These are phyloP conservation scores for Cucurbita argyrosperma DNA, from an alignment of 306 rosid species.

Conservation along the genomic window DNA sequence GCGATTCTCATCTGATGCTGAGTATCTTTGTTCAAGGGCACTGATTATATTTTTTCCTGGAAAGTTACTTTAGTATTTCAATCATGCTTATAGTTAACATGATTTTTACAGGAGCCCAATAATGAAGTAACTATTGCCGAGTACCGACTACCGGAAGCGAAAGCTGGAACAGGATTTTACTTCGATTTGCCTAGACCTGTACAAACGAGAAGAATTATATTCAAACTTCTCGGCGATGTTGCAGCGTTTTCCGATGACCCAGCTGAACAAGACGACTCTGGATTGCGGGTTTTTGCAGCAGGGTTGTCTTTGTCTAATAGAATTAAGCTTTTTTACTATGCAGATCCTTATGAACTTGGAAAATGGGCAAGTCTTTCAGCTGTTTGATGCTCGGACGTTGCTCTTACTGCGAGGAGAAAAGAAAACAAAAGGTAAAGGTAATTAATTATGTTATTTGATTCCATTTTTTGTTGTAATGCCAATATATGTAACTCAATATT, in stretches of 20 bases:
- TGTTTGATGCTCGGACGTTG: conserved; percentile 21
- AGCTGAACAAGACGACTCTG: conserved; percentile 63
- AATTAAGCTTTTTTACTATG: conserved; percentile 62
- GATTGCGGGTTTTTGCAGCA: conserved; percentile 35
- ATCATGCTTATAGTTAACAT: not conserved
- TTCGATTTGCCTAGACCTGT: conserved; percentile 65
- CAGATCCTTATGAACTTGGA: conserved; percentile 80
- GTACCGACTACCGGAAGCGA: conserved; percentile 86
- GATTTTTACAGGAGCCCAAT: conserved; percentile 42
- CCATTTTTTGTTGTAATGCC: conserved; percentile 8
- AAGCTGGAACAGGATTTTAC: conserved; percentile 78
- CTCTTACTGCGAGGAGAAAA: not conserved
- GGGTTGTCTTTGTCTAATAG: conserved; percentile 74
- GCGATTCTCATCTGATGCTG: not conserved
- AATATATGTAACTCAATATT: not conserved
- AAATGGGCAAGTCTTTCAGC: conserved; percentile 94
- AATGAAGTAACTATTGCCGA: conserved; percentile 51
- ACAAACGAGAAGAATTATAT: conserved; percentile 54
- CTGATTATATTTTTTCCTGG: not conserved
- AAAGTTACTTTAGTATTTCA: not conserved
- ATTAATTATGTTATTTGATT: not conserved
- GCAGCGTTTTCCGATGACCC: conserved; percentile 73
- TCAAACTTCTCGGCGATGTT: conserved; percentile 80
- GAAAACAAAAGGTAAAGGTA: not conserved
- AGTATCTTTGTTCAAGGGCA: not conserved